Evolutionary conservation across 2,329 filamentous ascomycete genomes (phyloP), one percentile per base, ranked within the genome.

Genomic region (Parastagonospora nodorum): DNA sequence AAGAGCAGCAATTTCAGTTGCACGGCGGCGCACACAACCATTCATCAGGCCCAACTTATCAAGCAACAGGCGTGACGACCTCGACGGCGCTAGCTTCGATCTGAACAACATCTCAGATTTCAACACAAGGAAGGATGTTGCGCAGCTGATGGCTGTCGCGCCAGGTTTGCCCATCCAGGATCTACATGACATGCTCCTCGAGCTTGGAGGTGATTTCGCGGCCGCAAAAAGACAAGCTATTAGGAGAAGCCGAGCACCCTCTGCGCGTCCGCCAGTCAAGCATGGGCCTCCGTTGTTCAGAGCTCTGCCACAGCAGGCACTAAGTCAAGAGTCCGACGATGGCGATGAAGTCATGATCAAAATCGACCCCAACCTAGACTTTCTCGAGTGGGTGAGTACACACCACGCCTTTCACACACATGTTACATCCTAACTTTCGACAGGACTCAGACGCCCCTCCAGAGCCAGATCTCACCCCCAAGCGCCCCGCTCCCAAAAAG

Each of bases 141-240:
- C 60, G 0, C 42, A 60, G 2, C 38, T 64, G 7, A 60, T 63
- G 57, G 58, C 51, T 2, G 45, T 63, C 7, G 59, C 57, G 27
- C 63, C 63, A 0, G 38, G 28, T 2, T 12, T 66, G 9, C 55
- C 58, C 1, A 44, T 65, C 2, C 31, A 46, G 2, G 51, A 64
- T 8, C 28, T 65, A 2, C 56, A 61, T 35, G 31, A 60, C 16
- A 46, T 68, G 5, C 42, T 66, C 5, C 16, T 55, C 5, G 57
- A 63, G 8, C 50, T 16, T 7, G 43, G 53, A 9, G 61, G 55
- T 0, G 28, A 42, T 8, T 37, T 58, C 15, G 31, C 53, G 4
- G 16, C 37, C 8, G 47, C 48, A 5, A 48, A 50, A 15, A 32
- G 46, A 27, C 37, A 42, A 14, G 53, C 50, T 1, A 47, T 49